These are phyloP conservation scores for Heliocybe sulcata DNA, from an alignment of 1,284 basidiomycete genomes.

Conservation along the genomic window DNA sequence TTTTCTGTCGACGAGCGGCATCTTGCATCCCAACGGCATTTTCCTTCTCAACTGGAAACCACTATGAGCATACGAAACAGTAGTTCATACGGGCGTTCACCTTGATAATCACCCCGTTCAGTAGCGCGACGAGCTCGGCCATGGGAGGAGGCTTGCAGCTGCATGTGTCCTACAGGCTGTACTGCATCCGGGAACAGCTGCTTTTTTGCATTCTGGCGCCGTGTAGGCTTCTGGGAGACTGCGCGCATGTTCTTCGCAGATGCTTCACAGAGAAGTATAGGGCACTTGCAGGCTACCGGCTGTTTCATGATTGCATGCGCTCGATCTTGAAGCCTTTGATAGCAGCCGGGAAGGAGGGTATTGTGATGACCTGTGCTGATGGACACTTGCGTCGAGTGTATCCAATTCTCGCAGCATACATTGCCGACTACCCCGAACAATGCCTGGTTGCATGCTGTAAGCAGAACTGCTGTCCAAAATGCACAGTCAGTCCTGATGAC, in stretches of 20 bases:
- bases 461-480: background rate
- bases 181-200: background rate
- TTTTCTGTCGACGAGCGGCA: background rate
- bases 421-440: slow-evolving; percentile 38
- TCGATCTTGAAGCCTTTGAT: slow-evolving; percentile 22
- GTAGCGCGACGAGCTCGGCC: background rate
- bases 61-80: background rate
- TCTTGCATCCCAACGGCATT: background rate
- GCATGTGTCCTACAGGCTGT: background rate
- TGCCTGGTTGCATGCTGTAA: slow-evolving; percentile 1
- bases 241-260: slow-evolving; percentile 5
- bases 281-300: slow-evolving; percentile 14
- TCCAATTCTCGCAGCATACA: slow-evolving; percentile 30
- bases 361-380: slow-evolving; percentile 26
- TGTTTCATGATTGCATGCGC: slow-evolving; percentile 33
- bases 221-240: background rate
- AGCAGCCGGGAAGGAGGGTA: slow-evolving; percentile 24
- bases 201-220: background rate
- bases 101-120: background rate
- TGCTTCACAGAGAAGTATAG: slow-evolving; percentile 19
- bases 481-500: background rate
- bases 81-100: background rate
- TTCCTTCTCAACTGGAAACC: background rate
- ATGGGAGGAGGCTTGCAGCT: background rate
- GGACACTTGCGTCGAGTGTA: slow-evolving; percentile 20